Conservation (phyloP, 106 monocot genomes). For the Cymbidium sinense region DNA sequence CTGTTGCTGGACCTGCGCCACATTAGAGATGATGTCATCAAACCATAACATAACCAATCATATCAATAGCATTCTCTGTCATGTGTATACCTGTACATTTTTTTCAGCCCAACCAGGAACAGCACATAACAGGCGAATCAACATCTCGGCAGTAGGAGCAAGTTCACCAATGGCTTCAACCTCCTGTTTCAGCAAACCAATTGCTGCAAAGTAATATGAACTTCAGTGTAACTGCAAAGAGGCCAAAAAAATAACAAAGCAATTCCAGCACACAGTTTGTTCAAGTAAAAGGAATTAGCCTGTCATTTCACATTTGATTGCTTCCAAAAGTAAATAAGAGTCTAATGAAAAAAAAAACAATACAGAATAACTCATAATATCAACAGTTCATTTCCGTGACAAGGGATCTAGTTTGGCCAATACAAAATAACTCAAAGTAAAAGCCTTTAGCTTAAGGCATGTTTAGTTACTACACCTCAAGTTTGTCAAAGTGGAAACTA, state of each 20-base stretch:
- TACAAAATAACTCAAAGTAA: background rate
- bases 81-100: constrained; percentile 80
- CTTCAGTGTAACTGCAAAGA: background rate
- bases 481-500: background rate
- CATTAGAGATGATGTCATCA: constrained; percentile 4
- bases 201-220: constrained; percentile 42
- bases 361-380: background rate
- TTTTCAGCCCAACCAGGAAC: constrained; percentile 98
- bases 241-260: background rate
- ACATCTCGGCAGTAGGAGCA: constrained; percentile 70
- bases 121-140: constrained; percentile 83
- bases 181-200: constrained; percentile 67
- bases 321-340: background rate
- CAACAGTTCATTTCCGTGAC: background rate
- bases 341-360: background rate
- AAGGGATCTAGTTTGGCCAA: background rate
- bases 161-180: constrained; percentile 70
- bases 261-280: background rate
- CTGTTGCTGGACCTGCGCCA: constrained; percentile 86
- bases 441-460: background rate
- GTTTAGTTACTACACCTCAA: background rate
- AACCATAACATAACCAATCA: constrained; percentile 1
- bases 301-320: background rate
- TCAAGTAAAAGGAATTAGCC: background rate
- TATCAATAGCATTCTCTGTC: background rate